Base-by-base conservation (phyloP, 257 asterid genomes). In the Thymus quinquecostatus region DNA sequence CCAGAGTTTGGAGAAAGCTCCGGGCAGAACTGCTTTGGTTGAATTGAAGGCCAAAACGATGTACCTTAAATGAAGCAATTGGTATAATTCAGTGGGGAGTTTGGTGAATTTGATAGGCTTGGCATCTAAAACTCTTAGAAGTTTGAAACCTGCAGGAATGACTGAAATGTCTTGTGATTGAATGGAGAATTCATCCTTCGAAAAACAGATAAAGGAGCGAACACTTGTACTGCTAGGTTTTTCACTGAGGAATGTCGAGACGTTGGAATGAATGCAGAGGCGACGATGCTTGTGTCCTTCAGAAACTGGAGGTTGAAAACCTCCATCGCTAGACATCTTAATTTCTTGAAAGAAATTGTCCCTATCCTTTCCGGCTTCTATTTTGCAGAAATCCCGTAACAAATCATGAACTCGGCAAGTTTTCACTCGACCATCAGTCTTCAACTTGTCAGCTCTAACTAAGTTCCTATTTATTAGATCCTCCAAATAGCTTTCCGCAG, bases 121-220 rank as follows among this genome's bases (percentile, higher is more conserved):
- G n/a, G 62, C 76, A 50, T 83, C 88, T 38, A 81, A 60, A 41
- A 83, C 88, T 72, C 88, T 66, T n/a, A 83, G 80, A 61, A 78
- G 77, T 21, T 79, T 75, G 72, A 83, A 83, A 40, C 75, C 57
- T 36, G 61, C 40, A 1, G 78, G 85, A 73, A 84, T 77, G 79
- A 70, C 47, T 33, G 81, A 70, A 41, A 75, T 69, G 47, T 61
- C 41, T 30, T 69, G 66, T 2, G 59, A 0, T 8, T 61, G 74
- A 59, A 79, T 60, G 21, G 45, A 30, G 43, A 77, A 3, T 53
- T 81, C 77, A n/a, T 81, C 78, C 34, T 62, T 63, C 72, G 76
- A 65, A 65, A 77, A 69, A 65, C 84, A 79, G 33, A 79, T 72
- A 66, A 84, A 77, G 0, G 86, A 81, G 13, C 86, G 84, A 5